Evolutionary conservation across 768 basidiomycete genomes (phyloP), one percentile per base, ranked within the genome.

Genomic region (Calvatia gigantea): DNA sequence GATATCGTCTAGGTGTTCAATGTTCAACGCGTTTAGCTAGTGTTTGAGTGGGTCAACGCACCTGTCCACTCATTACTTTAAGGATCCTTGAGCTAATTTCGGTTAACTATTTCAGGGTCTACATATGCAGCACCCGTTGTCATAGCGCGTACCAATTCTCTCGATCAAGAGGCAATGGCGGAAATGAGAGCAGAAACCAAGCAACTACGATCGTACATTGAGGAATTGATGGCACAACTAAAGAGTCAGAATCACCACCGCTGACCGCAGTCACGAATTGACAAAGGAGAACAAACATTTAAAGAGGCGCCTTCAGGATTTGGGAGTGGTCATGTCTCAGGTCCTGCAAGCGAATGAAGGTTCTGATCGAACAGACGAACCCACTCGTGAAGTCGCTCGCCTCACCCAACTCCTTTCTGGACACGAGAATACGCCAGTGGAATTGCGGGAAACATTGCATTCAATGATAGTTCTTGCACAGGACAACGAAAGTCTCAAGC

Each of bases 401-500:
- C 61, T 75, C 1, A 57, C 66, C 6, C 56, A 61, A 2, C 63
- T 65, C 57, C 58, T 66, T 5, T 52, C 57, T 0, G 67, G 71
- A 28, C 61, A 67, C 43, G 71, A 71, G 50, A 67, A 71, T 32
- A 54, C 65, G 11, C 69, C 71, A n/a, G 58, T 64, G 15, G 65
- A 68, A 49, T 39, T 75, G 2, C 62, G 66, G 2, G 67, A 68
- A 7, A 64, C 70, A 6, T 65, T 62, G 17, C 58, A 67, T 15
- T 63, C 67, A 3, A 61, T 66, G 17, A 63, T 64, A 27, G 69
- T 66, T 29, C 53, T 73, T 9, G 61, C 60, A 43, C 52, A 33
- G 49, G 66, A 59, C 25, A 73, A 62, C 51, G 63, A 9, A 56
- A 65, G 45, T 35, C 62, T 62, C 57, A 65, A 56, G 44, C 61